Conservation (phyloP, 345 rosid species). For the Odontarrhena argentea region DNA sequence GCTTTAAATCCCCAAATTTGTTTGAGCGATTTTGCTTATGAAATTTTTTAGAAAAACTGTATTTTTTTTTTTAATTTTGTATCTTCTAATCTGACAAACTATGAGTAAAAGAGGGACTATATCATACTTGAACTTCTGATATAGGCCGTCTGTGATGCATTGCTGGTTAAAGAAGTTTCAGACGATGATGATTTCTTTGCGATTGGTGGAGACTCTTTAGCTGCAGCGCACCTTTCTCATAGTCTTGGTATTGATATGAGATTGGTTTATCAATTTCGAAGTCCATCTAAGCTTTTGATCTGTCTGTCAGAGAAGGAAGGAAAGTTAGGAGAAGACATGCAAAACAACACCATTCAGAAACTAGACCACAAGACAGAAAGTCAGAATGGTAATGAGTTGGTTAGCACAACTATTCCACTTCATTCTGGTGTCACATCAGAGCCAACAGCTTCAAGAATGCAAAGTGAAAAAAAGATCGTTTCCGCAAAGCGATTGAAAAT, state of each 20-base stretch:
- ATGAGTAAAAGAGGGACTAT: conserved; percentile 6
- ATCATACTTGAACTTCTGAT: conserved; percentile 31
- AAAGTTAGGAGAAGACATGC: conserved; percentile 35
- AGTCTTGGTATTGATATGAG: conserved; percentile 80
- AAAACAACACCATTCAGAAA: conserved; percentile 33
- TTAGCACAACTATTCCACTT: conserved; percentile 36
- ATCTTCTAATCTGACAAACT: conserved; percentile 16
- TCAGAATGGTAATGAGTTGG: conserved; percentile 32
- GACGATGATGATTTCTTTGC: conserved; percentile 77
- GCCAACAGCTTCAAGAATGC: conserved; percentile 31
- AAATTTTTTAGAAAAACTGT: not conserved
- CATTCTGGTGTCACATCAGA: conserved; percentile 34
- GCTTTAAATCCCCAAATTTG: conserved; percentile 15
- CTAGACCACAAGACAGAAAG: conserved; percentile 41
- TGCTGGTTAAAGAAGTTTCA: conserved; percentile 68
- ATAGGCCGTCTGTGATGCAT: conserved; percentile 77
- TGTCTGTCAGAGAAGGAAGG: conserved; percentile 52
- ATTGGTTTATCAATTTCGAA: conserved; percentile 68
- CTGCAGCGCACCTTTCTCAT: conserved; percentile 87
- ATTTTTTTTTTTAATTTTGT: not conserved
- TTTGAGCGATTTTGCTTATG: conserved; percentile 1
- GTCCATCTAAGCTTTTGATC: conserved; percentile 64
- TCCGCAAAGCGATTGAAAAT: conserved; percentile 58
- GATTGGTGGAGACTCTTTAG: conserved; percentile 85
- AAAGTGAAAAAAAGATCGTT: conserved; percentile 31